Evolutionary conservation across 2,329 filamentous ascomycete genomes (phyloP), one percentile per base, ranked within the genome.

Genomic region (Orbilia quercus): DNA sequence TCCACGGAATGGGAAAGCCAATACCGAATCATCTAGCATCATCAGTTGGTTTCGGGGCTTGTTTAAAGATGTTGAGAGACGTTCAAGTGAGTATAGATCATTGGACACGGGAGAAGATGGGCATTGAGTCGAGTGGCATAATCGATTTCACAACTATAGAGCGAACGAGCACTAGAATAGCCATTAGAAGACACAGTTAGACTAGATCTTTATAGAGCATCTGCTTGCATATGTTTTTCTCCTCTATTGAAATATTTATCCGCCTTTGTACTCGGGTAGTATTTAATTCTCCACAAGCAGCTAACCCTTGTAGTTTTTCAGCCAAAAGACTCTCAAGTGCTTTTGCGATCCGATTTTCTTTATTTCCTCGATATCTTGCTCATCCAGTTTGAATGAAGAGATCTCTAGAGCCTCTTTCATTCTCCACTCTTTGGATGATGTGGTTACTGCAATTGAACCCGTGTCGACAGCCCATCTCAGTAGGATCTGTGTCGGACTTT

Each of bases 31-130:
- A 2, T 53, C 89, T 77, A 88, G 89, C 2, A 81, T 90, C 60
- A 87, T 87, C 14, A 87, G 88, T 12, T 91, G 89, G 89, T 90
- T 91, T 76, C 87, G 85, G 47, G 86, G 86, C 44, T 86, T 91
- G 81, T 86, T 90, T 40, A 85, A 83, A 77, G 83, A 84, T 69
- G 82, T 79, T 75, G 85, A 82, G 79, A 23, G 67, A 53, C 44
- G 36, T 65, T 55, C 80, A 76, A 78, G 81, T 77, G 79, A 82
- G 70, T 83, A 83, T 79, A 79, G 81, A 77, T 79, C 80, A 14
- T 59, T 78, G 47, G 76, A 76, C 57, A 66, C 75, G 4, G 76
- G 76, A 16, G 75, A 75, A 50, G 76, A 77, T 47, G 75, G 63
- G 75, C 77, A 75, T 34, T 14, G n/a, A 60, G 7, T 20, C 7